Conservation (phyloP, 257 asterid genomes). For the Solanum chiquidenum region DNA sequence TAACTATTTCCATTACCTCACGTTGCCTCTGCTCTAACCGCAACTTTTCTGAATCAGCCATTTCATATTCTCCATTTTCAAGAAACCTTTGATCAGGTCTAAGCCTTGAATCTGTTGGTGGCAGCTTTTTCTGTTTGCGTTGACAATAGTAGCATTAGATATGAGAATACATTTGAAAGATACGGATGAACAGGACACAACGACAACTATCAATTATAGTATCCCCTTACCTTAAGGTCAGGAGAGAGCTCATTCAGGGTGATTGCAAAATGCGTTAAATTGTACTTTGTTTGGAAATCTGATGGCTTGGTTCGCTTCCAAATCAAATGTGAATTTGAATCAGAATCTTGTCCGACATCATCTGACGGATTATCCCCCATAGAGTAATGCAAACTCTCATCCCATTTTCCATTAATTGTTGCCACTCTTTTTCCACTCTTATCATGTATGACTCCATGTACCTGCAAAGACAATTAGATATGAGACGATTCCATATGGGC, state of each 20-base stretch:
- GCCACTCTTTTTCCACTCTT: slow-evolving; percentile 8
- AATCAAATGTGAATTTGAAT: slow-evolving; percentile 8
- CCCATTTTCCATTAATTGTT: slow-evolving; percentile 13
- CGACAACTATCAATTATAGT: neutral
- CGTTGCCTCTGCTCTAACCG: slow-evolving; percentile 18
- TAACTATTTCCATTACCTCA: slow-evolving; percentile 1
- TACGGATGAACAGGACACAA: neutral
- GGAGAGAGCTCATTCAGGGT: slow-evolving; percentile 13
- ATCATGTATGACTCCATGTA: slow-evolving; percentile 7
- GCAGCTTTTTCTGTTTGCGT: slow-evolving; percentile 4
- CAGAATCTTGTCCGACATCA: neutral
- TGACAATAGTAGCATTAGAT: neutral
- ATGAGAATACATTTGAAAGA: neutral
- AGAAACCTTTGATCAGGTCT: slow-evolving; percentile 24
- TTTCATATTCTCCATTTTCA: slow-evolving; percentile 16
- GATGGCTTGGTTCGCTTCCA: slow-evolving; percentile 15
- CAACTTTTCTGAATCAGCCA: slow-evolving; percentile 18
- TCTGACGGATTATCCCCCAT: neutral
- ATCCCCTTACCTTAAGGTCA: slow-evolving; percentile 9
- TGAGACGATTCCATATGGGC: neutral
- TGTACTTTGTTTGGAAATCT: slow-evolving; percentile 8
- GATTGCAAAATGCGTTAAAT: slow-evolving; percentile 13
- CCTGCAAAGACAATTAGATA: neutral
- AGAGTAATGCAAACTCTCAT: slow-evolving; percentile 8
- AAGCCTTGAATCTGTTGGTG: slow-evolving; percentile 24